These are phyloP conservation scores for Cocos nucifera DNA, from an alignment of 176 grass and related monocot genomes.

Conservation along the genomic window DNA sequence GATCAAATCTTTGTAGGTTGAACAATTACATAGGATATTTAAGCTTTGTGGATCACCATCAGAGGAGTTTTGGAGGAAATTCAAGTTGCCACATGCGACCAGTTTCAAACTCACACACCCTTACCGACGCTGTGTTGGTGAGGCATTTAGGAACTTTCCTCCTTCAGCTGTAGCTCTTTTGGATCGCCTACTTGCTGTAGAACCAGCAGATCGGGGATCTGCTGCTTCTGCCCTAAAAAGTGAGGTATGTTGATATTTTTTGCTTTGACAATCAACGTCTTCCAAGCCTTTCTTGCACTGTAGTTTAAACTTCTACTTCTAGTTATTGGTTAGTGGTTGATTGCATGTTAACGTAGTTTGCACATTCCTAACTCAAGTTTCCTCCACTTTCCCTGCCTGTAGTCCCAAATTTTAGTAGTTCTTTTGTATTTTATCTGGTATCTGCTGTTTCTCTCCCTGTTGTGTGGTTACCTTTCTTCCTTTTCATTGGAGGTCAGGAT, in stretches of 20 bases:
- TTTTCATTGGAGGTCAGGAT: no score
- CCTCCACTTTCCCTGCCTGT: no score
- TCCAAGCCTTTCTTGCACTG: not conserved
- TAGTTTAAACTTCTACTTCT: not conserved
- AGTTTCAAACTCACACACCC: conserved; percentile 83
- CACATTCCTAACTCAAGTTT: no score
- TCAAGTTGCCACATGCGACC: conserved; percentile 65
- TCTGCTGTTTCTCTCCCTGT: no score
- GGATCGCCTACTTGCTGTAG: conserved; percentile 76
- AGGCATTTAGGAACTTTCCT: conserved; percentile 82
- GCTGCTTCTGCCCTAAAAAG: conserved; percentile 69
- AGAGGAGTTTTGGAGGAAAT: conserved; percentile 76
- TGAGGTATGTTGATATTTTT: conserved; percentile 46
- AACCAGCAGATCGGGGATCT: conserved; percentile 66
- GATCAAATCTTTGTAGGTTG: conserved; percentile 40
- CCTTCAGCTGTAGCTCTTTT: conserved; percentile 59
- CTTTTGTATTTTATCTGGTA: no score
- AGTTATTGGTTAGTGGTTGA: not conserved
- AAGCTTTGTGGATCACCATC: conserved; percentile 90
- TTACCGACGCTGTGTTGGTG: conserved; percentile 53
- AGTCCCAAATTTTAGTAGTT: no score
- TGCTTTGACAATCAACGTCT: conserved; percentile 15
- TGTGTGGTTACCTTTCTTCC: no score
- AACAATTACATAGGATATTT: conserved; percentile 95
- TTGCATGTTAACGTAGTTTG: no score